A percentile compares a stretch with the other conserved stretches of the same genome.
These are phyloP conservation scores for Neurospora cerealis DNA, from an alignment of 495 filamentous ascomycete genomes.

Conservation along the genomic window DNA sequence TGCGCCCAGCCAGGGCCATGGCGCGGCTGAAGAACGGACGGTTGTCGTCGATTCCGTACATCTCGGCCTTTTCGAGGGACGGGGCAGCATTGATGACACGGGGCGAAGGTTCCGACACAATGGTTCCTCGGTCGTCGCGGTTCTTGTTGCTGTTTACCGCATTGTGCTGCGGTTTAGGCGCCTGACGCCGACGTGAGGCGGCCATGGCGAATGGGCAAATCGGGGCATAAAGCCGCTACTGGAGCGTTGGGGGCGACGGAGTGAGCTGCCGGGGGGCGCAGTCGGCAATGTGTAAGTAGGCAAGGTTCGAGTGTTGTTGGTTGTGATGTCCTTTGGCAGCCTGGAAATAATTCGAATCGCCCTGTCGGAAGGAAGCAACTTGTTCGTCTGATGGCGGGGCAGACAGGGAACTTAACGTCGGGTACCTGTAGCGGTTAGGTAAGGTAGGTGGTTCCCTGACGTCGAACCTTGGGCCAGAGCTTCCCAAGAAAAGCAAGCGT, in stretches of 20 bases:
- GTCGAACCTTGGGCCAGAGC: neutral
- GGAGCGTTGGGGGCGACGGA: neutral
- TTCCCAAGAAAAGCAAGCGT: neutral
- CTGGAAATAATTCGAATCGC: neutral
- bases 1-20: conserved; percentile 43
- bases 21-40: conserved; percentile 42
- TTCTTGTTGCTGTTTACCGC: conserved; percentile 20
- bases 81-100: conserved; percentile 46
- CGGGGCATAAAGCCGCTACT: conserved; percentile 8
- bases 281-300: neutral
- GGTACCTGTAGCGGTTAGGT: neutral
- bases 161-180: conserved; percentile 25
- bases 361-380: neutral
- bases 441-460: neutral
- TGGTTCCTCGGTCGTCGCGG: conserved; percentile 22
- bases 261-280: neutral
- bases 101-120: conserved; percentile 24
- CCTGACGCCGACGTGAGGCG: conserved; percentile 23
- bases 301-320: neutral
- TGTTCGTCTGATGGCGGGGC: conserved; percentile 1
- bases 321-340: neutral
- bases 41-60: conserved; percentile 47
- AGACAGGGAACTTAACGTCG: neutral
- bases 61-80: conserved; percentile 44
- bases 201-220: conserved; percentile 21